Evolutionary conservation across 805 yeast genomes (phyloP).

Genomic region (Saturnispora gosingensis): DNA sequence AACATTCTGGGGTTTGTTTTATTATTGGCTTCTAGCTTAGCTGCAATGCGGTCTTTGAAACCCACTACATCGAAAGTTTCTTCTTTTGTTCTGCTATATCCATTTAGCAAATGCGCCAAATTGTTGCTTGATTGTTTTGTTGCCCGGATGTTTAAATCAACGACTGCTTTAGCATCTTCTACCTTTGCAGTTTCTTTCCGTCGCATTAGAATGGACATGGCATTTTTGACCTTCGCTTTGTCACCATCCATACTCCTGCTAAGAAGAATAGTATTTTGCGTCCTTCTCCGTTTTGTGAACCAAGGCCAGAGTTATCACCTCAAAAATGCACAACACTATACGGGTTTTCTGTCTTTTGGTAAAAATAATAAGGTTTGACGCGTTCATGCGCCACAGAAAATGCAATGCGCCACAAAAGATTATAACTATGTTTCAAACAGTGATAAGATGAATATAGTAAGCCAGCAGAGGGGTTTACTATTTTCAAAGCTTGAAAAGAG

Average conservation of each 20-base stretch:
- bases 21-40: background rate
- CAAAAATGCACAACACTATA: background rate
- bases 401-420: background rate
- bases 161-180: background rate
- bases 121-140: background rate
- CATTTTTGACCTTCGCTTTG: background rate
- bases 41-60: background rate
- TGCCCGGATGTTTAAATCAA: background rate
- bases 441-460: too few relatives aligned
- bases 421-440: too few relatives aligned
- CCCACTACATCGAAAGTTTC: background rate
- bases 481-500: too few relatives aligned
- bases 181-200: background rate
- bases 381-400: background rate
- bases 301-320: background rate
- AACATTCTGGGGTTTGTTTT: background rate
- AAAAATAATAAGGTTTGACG: background rate
- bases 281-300: background rate
- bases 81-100: background rate
- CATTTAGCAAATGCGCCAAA: background rate
- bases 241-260: background rate
- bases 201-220: conserved; percentile 7
- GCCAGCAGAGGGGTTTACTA: too few relatives aligned
- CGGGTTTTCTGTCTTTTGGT: background rate
- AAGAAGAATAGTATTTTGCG: background rate